These are phyloP conservation scores for Telopea speciosissima DNA, from an alignment of 177 flowering plant genomes.

Conservation along the genomic window DNA sequence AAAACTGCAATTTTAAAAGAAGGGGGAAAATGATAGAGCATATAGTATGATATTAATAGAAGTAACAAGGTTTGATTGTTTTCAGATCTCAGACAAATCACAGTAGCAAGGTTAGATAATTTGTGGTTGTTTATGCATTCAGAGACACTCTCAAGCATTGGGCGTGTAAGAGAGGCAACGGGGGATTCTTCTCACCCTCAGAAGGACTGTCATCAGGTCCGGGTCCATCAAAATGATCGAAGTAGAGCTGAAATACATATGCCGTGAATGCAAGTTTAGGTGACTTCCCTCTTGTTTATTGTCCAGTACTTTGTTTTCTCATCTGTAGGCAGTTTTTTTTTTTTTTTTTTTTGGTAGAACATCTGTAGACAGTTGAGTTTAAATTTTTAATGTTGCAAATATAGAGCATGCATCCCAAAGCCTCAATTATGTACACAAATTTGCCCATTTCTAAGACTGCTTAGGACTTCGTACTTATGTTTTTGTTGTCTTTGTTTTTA, in stretches of 20 bases:
- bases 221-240: constrained; percentile 87
- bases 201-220: constrained; percentile 89
- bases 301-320: neutral
- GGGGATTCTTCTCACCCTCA: constrained; percentile 68
- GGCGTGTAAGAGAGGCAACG: constrained; percentile 77
- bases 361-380: neutral
- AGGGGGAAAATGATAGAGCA: too few relatives aligned
- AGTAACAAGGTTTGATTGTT: too few relatives aligned
- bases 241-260: constrained; percentile 70
- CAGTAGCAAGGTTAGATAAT: too few relatives aligned
- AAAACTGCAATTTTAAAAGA: too few relatives aligned
- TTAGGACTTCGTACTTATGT: neutral
- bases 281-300: constrained; percentile 5
- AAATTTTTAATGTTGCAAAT: neutral
- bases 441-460: neutral
- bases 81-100: too few relatives aligned
- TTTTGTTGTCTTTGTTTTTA: neutral
- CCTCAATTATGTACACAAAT: too few relatives aligned
- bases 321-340: too few relatives aligned
- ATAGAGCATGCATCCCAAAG: neutral
- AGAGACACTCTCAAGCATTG: constrained; percentile 91
- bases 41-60: too few relatives aligned
- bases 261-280: constrained; percentile 75
- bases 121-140: constrained; percentile 5
- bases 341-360: too few relatives aligned